Evolutionary conservation across 2,329 filamentous ascomycete species (phyloP).

Genomic region (Talaromyces pinophilus): DNA sequence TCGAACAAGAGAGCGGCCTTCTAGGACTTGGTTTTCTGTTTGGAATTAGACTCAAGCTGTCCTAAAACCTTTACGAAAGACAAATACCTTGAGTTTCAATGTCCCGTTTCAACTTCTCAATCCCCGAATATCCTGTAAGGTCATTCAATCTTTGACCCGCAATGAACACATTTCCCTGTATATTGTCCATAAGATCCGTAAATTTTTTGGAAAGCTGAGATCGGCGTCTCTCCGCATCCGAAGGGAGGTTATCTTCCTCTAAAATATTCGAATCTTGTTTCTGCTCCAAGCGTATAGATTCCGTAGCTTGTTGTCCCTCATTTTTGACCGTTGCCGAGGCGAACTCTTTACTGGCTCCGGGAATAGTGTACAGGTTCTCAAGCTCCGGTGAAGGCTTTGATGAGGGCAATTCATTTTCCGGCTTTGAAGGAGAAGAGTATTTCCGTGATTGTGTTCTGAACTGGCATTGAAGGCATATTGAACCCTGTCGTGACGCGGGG

Average conservation of each 20-base stretch:
- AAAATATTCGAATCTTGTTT: not conserved
- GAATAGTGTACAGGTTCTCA: not conserved
- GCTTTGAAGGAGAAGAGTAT: constrained; percentile 36
- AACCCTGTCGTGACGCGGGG: constrained; percentile 34
- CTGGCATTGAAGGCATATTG: constrained; percentile 48
- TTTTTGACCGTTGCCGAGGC: constrained; percentile 5
- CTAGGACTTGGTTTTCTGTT: constrained; percentile 55
- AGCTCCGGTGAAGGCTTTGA: not conserved
- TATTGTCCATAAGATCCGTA: constrained; percentile 77
- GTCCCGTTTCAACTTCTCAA: constrained; percentile 78
- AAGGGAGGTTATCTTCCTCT: constrained; percentile 32
- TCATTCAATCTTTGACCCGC: constrained; percentile 90
- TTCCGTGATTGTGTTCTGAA: constrained; percentile 36
- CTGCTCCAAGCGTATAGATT: constrained; percentile 2
- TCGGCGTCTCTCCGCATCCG: constrained; percentile 48
- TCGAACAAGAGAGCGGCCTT: constrained; percentile 65
- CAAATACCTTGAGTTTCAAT: constrained; percentile 67
- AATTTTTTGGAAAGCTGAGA: constrained; percentile 63
- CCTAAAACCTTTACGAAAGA: not conserved
- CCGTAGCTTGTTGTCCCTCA: not conserved
- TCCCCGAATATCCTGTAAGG: constrained; percentile 89
- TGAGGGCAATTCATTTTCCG: constrained; percentile 24
- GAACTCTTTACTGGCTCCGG: not conserved
- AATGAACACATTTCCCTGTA: constrained; percentile 80
- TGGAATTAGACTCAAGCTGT: not conserved